phyloP scores from a whole-genome alignment of 306 rosid genomes.

The Mimosa pudica region DNA sequence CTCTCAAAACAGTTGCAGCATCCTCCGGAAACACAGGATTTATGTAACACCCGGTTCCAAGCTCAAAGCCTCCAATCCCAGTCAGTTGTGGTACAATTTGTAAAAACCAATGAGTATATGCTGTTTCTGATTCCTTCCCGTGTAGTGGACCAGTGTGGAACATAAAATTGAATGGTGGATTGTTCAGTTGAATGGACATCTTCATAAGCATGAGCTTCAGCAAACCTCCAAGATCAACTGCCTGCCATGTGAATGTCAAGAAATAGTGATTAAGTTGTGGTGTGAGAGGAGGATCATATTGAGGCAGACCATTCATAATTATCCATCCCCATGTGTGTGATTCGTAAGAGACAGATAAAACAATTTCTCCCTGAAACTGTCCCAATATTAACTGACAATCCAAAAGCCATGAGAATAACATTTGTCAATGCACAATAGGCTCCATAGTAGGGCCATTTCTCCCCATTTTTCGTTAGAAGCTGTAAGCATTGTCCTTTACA shows the following conservation, averaged over 20 bases:
- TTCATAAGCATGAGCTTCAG: conserved; percentile 68
- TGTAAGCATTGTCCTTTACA: conserved; percentile 9
- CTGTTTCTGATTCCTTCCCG: conserved; percentile 45
- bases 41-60: conserved; percentile 80
- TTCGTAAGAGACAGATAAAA: background rate
- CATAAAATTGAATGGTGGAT: conserved; percentile 83
- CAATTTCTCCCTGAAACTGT: background rate
- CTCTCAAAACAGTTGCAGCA: conserved; percentile 80
- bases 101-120: conserved; percentile 74
- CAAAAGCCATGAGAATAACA: background rate
- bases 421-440: conserved; percentile 13
- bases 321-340: background rate
- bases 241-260: conserved; percentile 48
- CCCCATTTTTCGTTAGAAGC: conserved; percentile 4
- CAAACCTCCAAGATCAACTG: conserved; percentile 77
- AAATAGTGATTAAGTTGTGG: conserved; percentile 8
- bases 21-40: conserved; percentile 88
- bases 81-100: conserved; percentile 80
- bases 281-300: background rate
- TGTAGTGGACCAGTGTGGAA: conserved; percentile 67
- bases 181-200: conserved; percentile 73
- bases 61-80: conserved; percentile 71
- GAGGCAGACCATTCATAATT: conserved; percentile 14
- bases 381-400: background rate
- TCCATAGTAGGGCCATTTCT: conserved; percentile 6